These are phyloP conservation scores for Coniochaeta prunicola DNA, from an alignment of 2,329 filamentous ascomycete genomes.

Conservation along the genomic window DNA sequence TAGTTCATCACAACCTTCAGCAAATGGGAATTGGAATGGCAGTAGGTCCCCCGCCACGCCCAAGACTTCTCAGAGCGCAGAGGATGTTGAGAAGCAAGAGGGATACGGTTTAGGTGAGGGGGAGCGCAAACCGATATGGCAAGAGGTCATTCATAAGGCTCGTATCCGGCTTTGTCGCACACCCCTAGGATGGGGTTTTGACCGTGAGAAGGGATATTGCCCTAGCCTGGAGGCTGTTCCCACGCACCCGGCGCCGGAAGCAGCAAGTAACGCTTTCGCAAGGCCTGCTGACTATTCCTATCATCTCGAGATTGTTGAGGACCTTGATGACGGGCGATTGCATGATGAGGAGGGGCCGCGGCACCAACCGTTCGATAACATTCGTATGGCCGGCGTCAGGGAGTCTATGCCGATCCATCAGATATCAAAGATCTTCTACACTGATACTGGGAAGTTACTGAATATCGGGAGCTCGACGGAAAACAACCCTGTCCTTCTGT, in stretches of 20 bases:
- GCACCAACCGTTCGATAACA: slow-evolving; percentile 28
- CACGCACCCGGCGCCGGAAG: background rate
- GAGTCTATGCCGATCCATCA: slow-evolving; percentile 47
- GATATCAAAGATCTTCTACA: slow-evolving; percentile 88
- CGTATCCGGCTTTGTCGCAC: slow-evolving; percentile 72
- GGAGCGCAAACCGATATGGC: slow-evolving; percentile 72
- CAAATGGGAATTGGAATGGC: background rate
- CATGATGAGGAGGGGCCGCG: slow-evolving; percentile 34
- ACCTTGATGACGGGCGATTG: slow-evolving; percentile 55
- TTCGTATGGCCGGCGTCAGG: slow-evolving; percentile 37
- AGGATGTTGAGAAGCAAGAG: slow-evolving; percentile 29
- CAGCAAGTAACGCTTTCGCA: slow-evolving; percentile 14
- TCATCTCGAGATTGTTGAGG: slow-evolving; percentile 74
- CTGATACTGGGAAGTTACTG: slow-evolving; percentile 80
- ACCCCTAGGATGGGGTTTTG: slow-evolving; percentile 46
- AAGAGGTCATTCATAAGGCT: slow-evolving; percentile 93
- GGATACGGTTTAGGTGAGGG: slow-evolving; percentile 40
- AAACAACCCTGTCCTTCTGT: slow-evolving; percentile 65
- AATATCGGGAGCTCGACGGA: slow-evolving; percentile 58
- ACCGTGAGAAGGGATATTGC: slow-evolving; percentile 24
- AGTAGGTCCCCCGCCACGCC: slow-evolving; percentile 9
- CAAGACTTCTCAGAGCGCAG: background rate
- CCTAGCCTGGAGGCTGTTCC: slow-evolving; percentile 8
- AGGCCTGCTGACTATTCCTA: slow-evolving; percentile 56
- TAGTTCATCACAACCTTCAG: background rate